Evolutionary conservation across 2,329 filamentous ascomycete species (phyloP).

Genomic region (Immersiporthe knoxdaviesiana): DNA sequence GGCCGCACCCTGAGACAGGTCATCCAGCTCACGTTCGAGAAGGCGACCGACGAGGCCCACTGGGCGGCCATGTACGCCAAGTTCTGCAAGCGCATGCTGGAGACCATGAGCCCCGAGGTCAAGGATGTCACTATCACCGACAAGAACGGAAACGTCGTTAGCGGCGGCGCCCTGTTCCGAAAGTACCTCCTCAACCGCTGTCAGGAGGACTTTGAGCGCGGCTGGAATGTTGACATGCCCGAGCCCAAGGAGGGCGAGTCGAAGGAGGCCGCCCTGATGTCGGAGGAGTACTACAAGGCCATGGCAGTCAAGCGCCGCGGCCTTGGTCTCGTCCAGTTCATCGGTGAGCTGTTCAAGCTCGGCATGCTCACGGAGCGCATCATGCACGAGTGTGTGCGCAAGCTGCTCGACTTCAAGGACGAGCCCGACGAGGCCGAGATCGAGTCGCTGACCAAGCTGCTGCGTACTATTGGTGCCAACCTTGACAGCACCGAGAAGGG

Average conservation of each 20-base stretch:
- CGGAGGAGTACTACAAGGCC: conserved; percentile 94
- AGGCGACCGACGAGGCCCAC: conserved; percentile 96
- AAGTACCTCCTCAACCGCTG: conserved; percentile 99
- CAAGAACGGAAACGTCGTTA: conserved; percentile 84
- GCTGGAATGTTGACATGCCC: conserved; percentile 90
- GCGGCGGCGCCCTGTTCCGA: conserved; percentile 91
- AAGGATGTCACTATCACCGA: conserved; percentile 94
- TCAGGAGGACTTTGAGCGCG: conserved; percentile 97
- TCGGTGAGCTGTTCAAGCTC: conserved; percentile 98
- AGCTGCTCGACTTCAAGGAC: conserved; percentile 93
- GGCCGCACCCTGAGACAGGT: conserved; percentile 95
- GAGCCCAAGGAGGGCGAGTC: conserved; percentile 70
- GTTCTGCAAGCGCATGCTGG: conserved; percentile 96
- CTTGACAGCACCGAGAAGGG: conserved; percentile 85
- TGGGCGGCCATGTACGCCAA: conserved; percentile 99
- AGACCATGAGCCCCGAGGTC: conserved; percentile 92
- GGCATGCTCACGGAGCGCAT: conserved; percentile 98
- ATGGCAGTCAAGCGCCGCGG: conserved; percentile 95
- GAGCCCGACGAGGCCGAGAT: conserved; percentile 94
- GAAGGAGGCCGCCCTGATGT: conserved; percentile 79
- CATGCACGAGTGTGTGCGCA: conserved; percentile 99
- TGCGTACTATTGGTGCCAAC: conserved; percentile 87
- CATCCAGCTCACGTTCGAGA: conserved; percentile 98
- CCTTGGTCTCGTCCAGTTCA: conserved; percentile 97
- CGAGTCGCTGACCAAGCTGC: conserved; percentile 90